Conservation (phyloP, 2,329 filamentous ascomycete genomes). For the Scopulariopsis brevicaulis region DNA sequence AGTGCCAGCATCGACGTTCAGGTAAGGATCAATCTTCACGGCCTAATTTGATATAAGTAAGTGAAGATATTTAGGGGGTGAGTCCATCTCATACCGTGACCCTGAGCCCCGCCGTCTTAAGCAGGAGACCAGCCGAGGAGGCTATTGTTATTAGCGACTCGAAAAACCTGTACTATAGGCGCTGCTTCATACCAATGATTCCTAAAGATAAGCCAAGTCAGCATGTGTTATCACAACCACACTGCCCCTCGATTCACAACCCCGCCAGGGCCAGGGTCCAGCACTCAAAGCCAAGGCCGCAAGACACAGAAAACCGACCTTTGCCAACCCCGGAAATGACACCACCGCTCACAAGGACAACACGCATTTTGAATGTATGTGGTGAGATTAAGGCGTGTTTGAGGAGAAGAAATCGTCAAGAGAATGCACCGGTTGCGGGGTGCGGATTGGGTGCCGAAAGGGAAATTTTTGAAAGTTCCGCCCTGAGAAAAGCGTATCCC, state of each 20-base stretch:
- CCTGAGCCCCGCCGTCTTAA: conserved; percentile 67
- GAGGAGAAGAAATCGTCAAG: not conserved
- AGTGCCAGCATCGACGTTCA: conserved; percentile 24
- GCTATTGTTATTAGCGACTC: conserved; percentile 20
- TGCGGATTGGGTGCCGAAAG: not conserved
- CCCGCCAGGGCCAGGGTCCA: not conserved
- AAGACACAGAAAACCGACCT: not conserved
- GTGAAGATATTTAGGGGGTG: conserved; percentile 32
- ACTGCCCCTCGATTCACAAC: not conserved
- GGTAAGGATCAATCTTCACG: conserved; percentile 38
- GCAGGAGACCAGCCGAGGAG: conserved; percentile 53
- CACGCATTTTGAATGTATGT: not conserved
- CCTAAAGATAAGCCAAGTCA: not conserved
- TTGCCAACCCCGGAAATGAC: not conserved
- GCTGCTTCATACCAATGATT: not conserved
- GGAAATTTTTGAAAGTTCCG: not conserved
- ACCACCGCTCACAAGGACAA: not conserved
- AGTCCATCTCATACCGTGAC: conserved; percentile 38
- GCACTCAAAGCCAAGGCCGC: not conserved
- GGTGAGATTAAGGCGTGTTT: not conserved
- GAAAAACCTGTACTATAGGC: not conserved
- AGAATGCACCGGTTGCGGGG: not conserved
- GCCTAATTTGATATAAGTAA: conserved; percentile 51
- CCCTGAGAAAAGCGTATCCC: not conserved
- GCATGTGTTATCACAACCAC: not conserved